A percentile compares a stretch with the other conserved stretches of the same genome.
These are phyloP conservation scores for Candida peoriensis DNA, from an alignment of 805 yeast genomes.

Conservation along the genomic window DNA sequence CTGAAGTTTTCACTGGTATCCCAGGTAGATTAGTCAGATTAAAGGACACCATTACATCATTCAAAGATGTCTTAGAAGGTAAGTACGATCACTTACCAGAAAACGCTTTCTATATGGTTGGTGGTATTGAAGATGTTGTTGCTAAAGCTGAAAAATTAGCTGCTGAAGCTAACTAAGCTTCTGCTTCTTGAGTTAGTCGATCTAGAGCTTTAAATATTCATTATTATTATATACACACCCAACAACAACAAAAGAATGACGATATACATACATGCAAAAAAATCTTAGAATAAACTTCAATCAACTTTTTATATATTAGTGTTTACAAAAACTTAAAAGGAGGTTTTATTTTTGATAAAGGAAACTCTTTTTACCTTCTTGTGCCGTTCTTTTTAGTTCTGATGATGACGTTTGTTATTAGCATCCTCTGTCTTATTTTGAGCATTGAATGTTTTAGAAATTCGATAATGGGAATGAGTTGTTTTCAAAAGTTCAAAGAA, in stretches of 20 bases:
- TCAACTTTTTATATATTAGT: no score
- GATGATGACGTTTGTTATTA: no score
- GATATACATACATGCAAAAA: neutral
- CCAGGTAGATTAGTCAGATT: conserved; percentile 96
- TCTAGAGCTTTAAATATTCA: conserved; percentile 1
- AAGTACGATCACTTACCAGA: conserved; percentile 99
- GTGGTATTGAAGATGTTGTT: conserved; percentile 97
- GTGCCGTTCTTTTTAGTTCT: no score
- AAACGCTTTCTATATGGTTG: conserved; percentile 99
- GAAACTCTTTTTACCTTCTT: no score
- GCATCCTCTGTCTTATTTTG: no score
- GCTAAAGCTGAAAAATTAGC: conserved; percentile 99
- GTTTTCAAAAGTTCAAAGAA: no score
- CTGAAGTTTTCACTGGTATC: conserved; percentile 99
- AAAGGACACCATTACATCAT: conserved; percentile 89
- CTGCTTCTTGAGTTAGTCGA: neutral
- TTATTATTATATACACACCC: neutral
- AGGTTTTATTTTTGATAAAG: no score
- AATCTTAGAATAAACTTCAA: neutral
- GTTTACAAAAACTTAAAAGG: no score
- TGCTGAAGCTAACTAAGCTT: conserved; percentile 68
- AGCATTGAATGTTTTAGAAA: no score
- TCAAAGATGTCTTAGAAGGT: conserved; percentile 97
- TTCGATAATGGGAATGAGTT: no score
- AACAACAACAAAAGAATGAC: neutral